These are phyloP conservation scores for Debaryomycetaceae sp. DNA, from an alignment of 1,139 yeast genomes.

Conservation along the genomic window DNA sequence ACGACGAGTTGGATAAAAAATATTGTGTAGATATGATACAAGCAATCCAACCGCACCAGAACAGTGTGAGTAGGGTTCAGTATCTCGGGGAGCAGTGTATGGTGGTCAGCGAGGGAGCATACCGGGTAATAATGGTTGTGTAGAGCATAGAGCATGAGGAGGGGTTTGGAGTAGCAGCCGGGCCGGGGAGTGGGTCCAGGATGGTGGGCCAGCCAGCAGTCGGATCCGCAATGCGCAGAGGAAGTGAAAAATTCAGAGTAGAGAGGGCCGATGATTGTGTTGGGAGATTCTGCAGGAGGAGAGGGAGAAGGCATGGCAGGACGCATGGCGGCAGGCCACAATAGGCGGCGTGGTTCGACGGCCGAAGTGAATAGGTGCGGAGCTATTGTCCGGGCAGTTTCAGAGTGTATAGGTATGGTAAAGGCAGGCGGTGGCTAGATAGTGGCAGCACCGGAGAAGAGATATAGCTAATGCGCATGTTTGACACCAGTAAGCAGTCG, in stretches of 20 bases:
- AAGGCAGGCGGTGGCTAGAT: neutral
- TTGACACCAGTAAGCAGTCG: neutral
- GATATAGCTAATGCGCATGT: no score
- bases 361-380: neutral
- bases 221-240: no score
- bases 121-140: neutral
- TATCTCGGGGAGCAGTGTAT: conserved; percentile 1
- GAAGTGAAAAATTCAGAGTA: no score
- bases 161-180: no score
- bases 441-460: no score
- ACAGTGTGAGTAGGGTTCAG: conserved; percentile 1
- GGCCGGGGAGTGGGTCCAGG: no score
- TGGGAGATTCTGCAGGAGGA: neutral
- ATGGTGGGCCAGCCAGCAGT: no score
- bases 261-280: neutral
- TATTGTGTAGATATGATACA: conserved; percentile 1
- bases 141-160: neutral
- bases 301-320: neutral
- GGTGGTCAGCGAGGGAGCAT: conserved; percentile 2
- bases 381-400: neutral
- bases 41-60: conserved; percentile 1
- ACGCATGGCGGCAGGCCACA: neutral
- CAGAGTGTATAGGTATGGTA: neutral
- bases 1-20: neutral
- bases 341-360: neutral